Evolutionary conservation across 257 asterid genomes (phyloP), one percentile per base, ranked within the genome.

Genomic region (Solanum chmielewskii): DNA sequence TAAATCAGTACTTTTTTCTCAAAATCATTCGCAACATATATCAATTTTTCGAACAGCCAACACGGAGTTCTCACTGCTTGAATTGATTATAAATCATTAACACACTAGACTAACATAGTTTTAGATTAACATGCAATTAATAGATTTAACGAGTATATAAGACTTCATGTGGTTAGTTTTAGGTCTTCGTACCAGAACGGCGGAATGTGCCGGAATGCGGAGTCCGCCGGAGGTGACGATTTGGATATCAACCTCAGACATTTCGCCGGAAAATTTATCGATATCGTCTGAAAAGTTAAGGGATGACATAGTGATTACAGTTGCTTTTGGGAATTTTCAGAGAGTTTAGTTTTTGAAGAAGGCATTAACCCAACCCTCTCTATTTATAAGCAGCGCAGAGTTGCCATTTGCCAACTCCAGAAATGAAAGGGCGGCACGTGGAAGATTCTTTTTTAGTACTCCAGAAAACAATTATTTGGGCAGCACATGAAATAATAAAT

Each of bases 171-270:
- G 85, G 49, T 49, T 27, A 3, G 69, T 49, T 56, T 49, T 10
- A 47, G 11, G 42, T 18, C 2, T 29, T 31, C 29, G 85, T 93
- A 96, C 99, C 94, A 96, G 89, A 47, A 96, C 87, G 89, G 88
- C 84, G 9, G 97, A 92, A 90, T 94, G 95, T 84, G 94, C 97
- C 39, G 98, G 95, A 27, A 96, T 92, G 76, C 93, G 90, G 3
- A 70, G 74, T 16, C 98, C 96, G 49, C 86, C 89, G 89, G 99
- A 92, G 88, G 98, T 94, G 85, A 93, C 31, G 68, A 96, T 89
- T 41, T 86, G 73, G 74, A 96, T 82, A 59, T 95, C 98, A 12
- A 95, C 88, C 16, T 90, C 94, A 35, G 89, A 92, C 92, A 91
- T 86, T 81, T 93, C 92, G 71, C 88, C 91, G 87, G 88, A 37